A percentile compares a stretch with the other conserved stretches of the same genome.
These are phyloP conservation scores for Paramecium tetraurelia DNA, from an alignment of 73 alveolate species.

Conservation along the genomic window DNA sequence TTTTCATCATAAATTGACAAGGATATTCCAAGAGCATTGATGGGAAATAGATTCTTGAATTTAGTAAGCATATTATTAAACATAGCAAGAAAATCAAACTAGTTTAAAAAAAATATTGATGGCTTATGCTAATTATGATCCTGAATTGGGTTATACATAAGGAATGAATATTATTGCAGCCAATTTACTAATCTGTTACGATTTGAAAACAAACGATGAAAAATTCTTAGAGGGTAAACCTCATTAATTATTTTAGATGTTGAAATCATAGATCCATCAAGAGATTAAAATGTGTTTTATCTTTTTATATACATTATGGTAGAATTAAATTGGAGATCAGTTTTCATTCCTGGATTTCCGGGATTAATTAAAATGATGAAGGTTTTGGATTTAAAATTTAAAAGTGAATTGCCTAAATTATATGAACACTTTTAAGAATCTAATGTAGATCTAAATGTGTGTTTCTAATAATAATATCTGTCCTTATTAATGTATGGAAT, in stretches of 20 bases:
- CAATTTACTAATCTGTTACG: background rate
- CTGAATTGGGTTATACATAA: constrained; percentile 2
- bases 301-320: background rate
- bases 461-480: background rate
- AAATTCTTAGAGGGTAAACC: background rate
- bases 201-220: background rate
- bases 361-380: constrained; percentile 17
- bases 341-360: constrained; percentile 35
- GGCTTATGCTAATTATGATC: constrained; percentile 28
- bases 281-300: constrained; percentile 32
- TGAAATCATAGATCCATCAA: background rate
- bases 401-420: background rate
- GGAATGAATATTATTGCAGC: constrained; percentile 43
- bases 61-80: background rate
- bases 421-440: background rate
- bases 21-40: constrained; percentile 10
- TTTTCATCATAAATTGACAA: background rate
- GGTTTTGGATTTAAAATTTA: background rate
- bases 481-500: background rate
- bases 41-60: background rate
- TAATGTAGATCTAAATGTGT: background rate
- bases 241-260: background rate
- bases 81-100: background rate
- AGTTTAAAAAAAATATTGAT: constrained; percentile 16
- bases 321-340: constrained; percentile 18